Conservation (phyloP, 2,329 filamentous ascomycete genomes). For the Kalaharituber pfeilii region DNA sequence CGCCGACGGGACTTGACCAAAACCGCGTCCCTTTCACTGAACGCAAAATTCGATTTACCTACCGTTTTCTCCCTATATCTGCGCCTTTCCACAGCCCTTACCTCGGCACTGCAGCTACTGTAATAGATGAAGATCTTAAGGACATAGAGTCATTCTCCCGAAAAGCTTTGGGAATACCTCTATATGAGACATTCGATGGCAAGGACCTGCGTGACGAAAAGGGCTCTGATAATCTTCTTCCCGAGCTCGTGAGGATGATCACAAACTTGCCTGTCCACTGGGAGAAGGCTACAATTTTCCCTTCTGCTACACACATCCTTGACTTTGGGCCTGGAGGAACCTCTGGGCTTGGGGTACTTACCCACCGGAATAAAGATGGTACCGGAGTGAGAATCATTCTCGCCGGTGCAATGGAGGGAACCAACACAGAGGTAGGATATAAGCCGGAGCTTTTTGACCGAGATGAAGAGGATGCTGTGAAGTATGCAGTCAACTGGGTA, state of each 20-base stretch:
- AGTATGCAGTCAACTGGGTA: conserved; percentile 93
- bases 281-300: conserved; percentile 87
- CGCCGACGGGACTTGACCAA: conserved; percentile 91
- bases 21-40: conserved; percentile 86
- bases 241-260: conserved; percentile 75
- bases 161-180: conserved; percentile 58
- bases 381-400: conserved; percentile 93
- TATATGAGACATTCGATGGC: conserved; percentile 80
- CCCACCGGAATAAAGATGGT: conserved; percentile 97
- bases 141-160: conserved; percentile 54
- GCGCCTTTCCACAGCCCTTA: conserved; percentile 98
- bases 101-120: conserved; percentile 59
- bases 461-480: conserved; percentile 84
- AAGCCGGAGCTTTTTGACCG: conserved; percentile 96
- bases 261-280: conserved; percentile 88
- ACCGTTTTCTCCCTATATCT: conserved; percentile 92
- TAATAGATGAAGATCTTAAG: conserved; percentile 76
- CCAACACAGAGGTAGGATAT: conserved; percentile 81
- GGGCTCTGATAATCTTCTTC: conserved; percentile 43
- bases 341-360: conserved; percentile 85
- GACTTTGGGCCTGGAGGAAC: conserved; percentile 96
- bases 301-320: conserved; percentile 76
- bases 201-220: conserved; percentile 65
- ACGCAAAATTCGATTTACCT: conserved; percentile 89
- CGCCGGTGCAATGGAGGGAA: conserved; percentile 80